Evolutionary conservation across 257 asterid species (phyloP), one percentile per base, ranked within the genome.

Genomic region (Leonotis leonurus): DNA sequence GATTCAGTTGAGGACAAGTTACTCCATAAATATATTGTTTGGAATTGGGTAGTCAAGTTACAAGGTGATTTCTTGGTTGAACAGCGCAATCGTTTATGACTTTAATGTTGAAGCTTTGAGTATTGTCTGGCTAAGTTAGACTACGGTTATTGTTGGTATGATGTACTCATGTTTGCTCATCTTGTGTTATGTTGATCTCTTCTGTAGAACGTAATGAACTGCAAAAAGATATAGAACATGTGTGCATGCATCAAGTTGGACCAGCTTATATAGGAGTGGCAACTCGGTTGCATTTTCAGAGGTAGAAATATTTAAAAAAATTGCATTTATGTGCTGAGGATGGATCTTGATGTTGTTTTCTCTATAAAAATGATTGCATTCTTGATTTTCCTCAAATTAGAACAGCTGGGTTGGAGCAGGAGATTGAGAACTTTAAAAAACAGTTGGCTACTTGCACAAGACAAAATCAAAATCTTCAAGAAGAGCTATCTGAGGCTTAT

Each of bases 231-330:
- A 78, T 93, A 70, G 99, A 93, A 64, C 99, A 93, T 71, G 62
- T 93, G 69, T 93, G 97, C 70, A 87, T 89, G 96, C 99, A 93
- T 70, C 99, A 93, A 84, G 86, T 92, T 43, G 99, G 96, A 62
- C 85, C 96, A 56, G 80, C 90, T 75, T 87, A 85, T 78, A 87
- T 89, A 56, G 97, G 92, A 65, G 82, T 86, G 67, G 97, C 96
- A 58, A 80, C 97, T 64, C 88, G 91, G 55, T 69, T 85, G 95
- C 91, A 87, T 77, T 85, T 87, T 65, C 96, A 87, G 73, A 82
- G 96, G 99, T 93, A 65, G 54, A 46, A 36, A 60, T 33, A 30
- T 60, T 32, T 59, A 37, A 14, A 10, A n/a, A 24, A 7, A n/a
- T n/a, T n/a, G n/a, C n/a, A n/a, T n/a, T n/a, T n/a, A n/a, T n/a